Evolutionary conservation across 345 rosid genomes (phyloP), one percentile per base, ranked within the genome.

Genomic region (Populus ilicifolia): DNA sequence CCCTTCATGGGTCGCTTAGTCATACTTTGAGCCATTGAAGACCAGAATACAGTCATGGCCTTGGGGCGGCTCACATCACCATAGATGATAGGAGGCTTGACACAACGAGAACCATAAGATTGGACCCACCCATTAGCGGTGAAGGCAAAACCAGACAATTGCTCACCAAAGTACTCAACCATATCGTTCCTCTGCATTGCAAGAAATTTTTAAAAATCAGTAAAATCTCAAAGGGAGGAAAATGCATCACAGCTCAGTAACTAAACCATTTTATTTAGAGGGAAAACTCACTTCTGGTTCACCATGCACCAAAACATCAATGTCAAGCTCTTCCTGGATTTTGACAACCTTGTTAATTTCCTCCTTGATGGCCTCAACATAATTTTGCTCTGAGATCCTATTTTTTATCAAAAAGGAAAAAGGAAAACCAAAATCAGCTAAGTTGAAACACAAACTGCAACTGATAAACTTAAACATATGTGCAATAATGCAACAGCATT

Each of bases 11-110:
- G 97, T 84, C 99, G 92, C 50, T 84, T 67, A 48, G 97, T 92
- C 99, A 95, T 89, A 87, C 98, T 93, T 81, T 95, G 99, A 67
- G 98, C 99, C 43, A 79, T 75, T 54, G 97, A 89, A 14, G 99
- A 95, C 99, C 98, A 95, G 91, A 90, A 93, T 59, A 95, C 96
- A 3, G 99, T 93, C 98, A 95, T 95, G 75, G 99, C 89, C 82
- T 95, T 93, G 54, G 99, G 99, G 17, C 98, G 98, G 92, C 99
- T 93, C 80, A 95, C 99, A 70, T 93, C 99, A 88, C 99, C 99
- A 54, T 89, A 95, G 87, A 95, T 93, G 83, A 93, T 86, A 1
- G 99, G 99, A 74, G 99, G 99, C 90, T 93, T 95, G 83, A 95
- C 98, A 63, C 99, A 95, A 23, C 97, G 98, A 76, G 98, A 93